Conservation (phyloP, 768 basidiomycete species). For the Xerocomus brunneocitrinus region DNA sequence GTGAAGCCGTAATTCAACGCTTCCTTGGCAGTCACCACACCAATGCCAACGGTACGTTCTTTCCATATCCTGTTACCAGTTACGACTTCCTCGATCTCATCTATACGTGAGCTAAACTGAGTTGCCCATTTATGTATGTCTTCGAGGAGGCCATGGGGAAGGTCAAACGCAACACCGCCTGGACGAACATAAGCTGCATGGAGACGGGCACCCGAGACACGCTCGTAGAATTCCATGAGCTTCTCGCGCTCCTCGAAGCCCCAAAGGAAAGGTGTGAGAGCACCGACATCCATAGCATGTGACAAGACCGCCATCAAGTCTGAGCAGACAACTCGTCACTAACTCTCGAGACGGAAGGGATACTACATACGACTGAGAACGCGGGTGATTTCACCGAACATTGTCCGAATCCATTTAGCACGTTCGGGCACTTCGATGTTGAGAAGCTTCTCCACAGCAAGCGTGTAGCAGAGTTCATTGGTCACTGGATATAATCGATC, state of each 20-base stretch:
- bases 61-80: slow-evolving; percentile 99
- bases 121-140: slow-evolving; percentile 99
- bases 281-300: slow-evolving; percentile 96
- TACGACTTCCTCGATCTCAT: slow-evolving; percentile 98
- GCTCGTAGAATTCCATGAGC: slow-evolving; percentile 99
- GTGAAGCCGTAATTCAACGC: slow-evolving; percentile 91
- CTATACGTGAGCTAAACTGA: slow-evolving; percentile 84
- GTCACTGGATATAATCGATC: slow-evolving; percentile 65
- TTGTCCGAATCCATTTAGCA: slow-evolving; percentile 95
- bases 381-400: slow-evolving; percentile 97
- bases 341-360: slow-evolving; percentile 1
- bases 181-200: slow-evolving; percentile 98
- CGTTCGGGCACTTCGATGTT: slow-evolving; percentile 96
- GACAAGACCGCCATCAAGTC: slow-evolving; percentile 97
- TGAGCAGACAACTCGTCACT: slow-evolving; percentile 23
- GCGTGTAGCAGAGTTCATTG: slow-evolving; percentile 94
- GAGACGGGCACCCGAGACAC: slow-evolving; percentile 94
- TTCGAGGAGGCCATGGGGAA: slow-evolving; percentile 96
- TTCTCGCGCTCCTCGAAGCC: slow-evolving; percentile 99
- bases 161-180: slow-evolving; percentile 95
- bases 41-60: slow-evolving; percentile 85
- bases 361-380: slow-evolving; percentile 77
- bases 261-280: slow-evolving; percentile 98
- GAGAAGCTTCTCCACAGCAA: slow-evolving; percentile 96
- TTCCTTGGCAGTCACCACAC: slow-evolving; percentile 86